Conservation (phyloP, 805 yeast genomes). For the Torulaspora maleeae region DNA sequence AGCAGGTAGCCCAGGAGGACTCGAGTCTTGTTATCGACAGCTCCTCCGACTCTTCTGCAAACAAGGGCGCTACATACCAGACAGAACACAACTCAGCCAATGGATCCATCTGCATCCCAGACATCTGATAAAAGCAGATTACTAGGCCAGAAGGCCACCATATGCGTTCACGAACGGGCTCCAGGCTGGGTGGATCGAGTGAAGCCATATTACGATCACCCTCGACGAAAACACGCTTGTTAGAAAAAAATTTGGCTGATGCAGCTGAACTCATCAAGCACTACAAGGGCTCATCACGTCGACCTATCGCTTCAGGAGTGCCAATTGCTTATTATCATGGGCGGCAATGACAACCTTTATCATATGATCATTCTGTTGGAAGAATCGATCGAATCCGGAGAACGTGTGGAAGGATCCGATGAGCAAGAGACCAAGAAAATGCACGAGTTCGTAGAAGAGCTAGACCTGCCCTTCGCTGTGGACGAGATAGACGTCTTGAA, state of each 20-base stretch:
- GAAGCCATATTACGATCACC: not conserved
- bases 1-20: slow-evolving; percentile 47
- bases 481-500: slow-evolving; percentile 34
- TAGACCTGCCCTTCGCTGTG: slow-evolving; percentile 29
- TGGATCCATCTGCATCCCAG: slow-evolving; percentile 29
- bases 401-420: slow-evolving; percentile 1
- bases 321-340: slow-evolving; percentile 9
- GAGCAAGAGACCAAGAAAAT: slow-evolving; percentile 19
- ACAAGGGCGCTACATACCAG: slow-evolving; percentile 10
- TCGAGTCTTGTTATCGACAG: slow-evolving; percentile 5
- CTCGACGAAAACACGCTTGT: not conserved
- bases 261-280: not conserved
- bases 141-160: no score
- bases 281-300: no score
- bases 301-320: no score
- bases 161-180: no score
- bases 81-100: slow-evolving; percentile 19
- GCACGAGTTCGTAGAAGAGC: slow-evolving; percentile 35
- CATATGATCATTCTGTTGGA: slow-evolving; percentile 33
- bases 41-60: not conserved
- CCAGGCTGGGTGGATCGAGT: not conserved
- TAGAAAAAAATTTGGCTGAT: slow-evolving; percentile 4
- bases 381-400: slow-evolving; percentile 20
- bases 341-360: slow-evolving; percentile 21
- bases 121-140: slow-evolving; percentile 4